Evolutionary conservation across 768 basidiomycete species (phyloP).

Genomic region (Xanthoconium purpureum): DNA sequence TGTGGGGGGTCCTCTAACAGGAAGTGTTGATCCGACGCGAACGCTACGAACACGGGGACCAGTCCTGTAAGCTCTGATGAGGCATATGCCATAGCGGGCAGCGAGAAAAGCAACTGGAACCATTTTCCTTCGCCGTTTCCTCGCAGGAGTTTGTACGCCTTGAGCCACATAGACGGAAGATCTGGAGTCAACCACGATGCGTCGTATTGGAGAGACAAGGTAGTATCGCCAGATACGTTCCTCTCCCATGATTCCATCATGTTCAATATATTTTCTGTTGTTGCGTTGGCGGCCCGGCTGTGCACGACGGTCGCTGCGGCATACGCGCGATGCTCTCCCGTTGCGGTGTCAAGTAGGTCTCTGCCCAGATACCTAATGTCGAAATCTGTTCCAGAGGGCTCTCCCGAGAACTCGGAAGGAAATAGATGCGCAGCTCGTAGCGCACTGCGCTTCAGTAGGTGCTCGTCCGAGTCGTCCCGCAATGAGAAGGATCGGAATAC

Average conservation of each 20-base stretch:
- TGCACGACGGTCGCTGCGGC: conserved; percentile 6
- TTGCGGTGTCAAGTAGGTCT: not conserved
- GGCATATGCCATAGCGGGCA: conserved; percentile 33
- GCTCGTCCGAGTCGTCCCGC: not conserved
- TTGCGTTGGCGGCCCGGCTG: not conserved
- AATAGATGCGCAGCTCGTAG: conserved; percentile 16
- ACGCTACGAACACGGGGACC: conserved; percentile 32
- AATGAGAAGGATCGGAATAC: conserved; percentile 7
- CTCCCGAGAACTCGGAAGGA: conserved; percentile 8
- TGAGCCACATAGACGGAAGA: conserved; percentile 26
- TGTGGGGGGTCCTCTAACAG: conserved; percentile 13
- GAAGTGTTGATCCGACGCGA: conserved; percentile 17
- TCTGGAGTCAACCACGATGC: conserved; percentile 26
- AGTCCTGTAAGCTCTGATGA: conserved; percentile 12
- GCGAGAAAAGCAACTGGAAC: conserved; percentile 29
- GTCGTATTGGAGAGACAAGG: conserved; percentile 23
- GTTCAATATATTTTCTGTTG: not conserved
- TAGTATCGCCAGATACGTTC: not conserved
- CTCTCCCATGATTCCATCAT: conserved; percentile 11
- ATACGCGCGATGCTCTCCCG: conserved; percentile 19
- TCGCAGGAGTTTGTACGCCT: conserved; percentile 29
- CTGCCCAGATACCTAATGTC: conserved; percentile 15
- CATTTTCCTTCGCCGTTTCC: conserved; percentile 3
- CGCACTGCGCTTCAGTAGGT: conserved; percentile 19
- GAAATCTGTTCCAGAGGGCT: not conserved